A percentile compares a stretch with the other conserved stretches of the same genome.
phyloP scores from a whole-genome alignment of 2,329 filamentous ascomycete genomes.

The Botrytis deweyae region DNA sequence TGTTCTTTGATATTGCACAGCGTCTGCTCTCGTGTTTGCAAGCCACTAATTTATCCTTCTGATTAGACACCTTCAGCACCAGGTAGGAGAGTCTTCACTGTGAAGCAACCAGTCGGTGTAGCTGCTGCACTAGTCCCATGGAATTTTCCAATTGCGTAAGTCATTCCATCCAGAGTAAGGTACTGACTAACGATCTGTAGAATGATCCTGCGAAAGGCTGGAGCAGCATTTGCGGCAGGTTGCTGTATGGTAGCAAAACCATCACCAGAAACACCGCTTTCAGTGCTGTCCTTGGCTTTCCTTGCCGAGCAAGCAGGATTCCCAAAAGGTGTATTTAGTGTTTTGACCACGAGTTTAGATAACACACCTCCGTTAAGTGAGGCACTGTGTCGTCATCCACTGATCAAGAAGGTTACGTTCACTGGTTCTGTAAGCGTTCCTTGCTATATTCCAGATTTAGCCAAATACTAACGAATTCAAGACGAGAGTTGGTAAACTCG shows the following conservation, averaged over 20 bases:
- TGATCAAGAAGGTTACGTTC: conserved; percentile 62
- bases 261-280: conserved; percentile 64
- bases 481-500: conserved; percentile 61
- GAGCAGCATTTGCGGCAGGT: conserved; percentile 67
- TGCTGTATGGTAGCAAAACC: conserved; percentile 75
- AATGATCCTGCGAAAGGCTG: conserved; percentile 66
- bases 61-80: conserved; percentile 54
- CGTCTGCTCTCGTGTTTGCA: not conserved
- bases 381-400: conserved; percentile 54
- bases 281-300: conserved; percentile 53
- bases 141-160: conserved; percentile 66
- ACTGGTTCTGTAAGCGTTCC: conserved; percentile 48
- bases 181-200: conserved; percentile 6
- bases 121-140: conserved; percentile 68
- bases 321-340: conserved; percentile 58
- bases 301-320: conserved; percentile 57
- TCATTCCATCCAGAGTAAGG: not conserved
- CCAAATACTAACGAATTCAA: conserved; percentile 18
- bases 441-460: not conserved
- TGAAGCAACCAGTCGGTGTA: conserved; percentile 74
- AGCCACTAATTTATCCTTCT: not conserved
- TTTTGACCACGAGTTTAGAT: conserved; percentile 58
- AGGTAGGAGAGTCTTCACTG: conserved; percentile 64
- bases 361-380: conserved; percentile 55
- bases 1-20: no score